Conservation (phyloP, 2,329 filamentous ascomycete genomes). For the Macrophomina pseudophaseolina region DNA sequence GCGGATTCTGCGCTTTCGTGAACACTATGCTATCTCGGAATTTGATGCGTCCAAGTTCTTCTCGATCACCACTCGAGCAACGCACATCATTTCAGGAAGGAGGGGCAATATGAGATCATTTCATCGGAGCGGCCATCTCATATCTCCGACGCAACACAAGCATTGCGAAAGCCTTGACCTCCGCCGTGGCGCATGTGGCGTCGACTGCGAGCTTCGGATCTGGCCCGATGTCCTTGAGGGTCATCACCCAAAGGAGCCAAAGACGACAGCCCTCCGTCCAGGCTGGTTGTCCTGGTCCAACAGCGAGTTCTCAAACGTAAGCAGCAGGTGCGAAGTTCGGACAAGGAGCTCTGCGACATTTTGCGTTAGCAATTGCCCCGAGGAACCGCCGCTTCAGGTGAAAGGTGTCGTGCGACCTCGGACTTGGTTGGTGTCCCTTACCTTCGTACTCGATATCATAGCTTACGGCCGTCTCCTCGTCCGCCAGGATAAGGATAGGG, state of each 20-base stretch:
- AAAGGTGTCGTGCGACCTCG: slow-evolving; percentile 24
- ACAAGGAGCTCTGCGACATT: slow-evolving; percentile 66
- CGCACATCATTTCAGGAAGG: background rate
- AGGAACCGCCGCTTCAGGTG: background rate
- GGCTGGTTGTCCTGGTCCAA: slow-evolving; percentile 63
- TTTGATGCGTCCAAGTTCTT: background rate
- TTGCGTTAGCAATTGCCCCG: slow-evolving; percentile 15
- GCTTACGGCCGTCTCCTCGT: slow-evolving; percentile 69
- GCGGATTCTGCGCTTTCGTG: too few relatives aligned
- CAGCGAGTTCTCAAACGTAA: slow-evolving; percentile 69
- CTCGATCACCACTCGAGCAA: background rate
- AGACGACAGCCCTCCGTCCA: slow-evolving; percentile 68
- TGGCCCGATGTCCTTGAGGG: slow-evolving; percentile 2
- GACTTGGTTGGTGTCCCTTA: slow-evolving; percentile 38
- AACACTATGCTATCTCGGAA: background rate
- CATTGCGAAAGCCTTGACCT: slow-evolving; percentile 3
- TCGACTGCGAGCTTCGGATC: background rate
- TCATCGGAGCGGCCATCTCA: background rate
- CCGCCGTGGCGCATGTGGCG: slow-evolving; percentile 12
- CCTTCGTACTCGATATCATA: slow-evolving; percentile 77
- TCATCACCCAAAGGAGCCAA: slow-evolving; percentile 55
- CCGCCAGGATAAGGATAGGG: slow-evolving; percentile 61
- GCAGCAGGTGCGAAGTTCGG: slow-evolving; percentile 65
- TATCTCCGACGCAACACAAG: slow-evolving; percentile 18
- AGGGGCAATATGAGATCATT: slow-evolving; percentile 18